phyloP scores from a whole-genome alignment of 1,284 basidiomycete genomes.

The Leccinum subspadiceum region DNA sequence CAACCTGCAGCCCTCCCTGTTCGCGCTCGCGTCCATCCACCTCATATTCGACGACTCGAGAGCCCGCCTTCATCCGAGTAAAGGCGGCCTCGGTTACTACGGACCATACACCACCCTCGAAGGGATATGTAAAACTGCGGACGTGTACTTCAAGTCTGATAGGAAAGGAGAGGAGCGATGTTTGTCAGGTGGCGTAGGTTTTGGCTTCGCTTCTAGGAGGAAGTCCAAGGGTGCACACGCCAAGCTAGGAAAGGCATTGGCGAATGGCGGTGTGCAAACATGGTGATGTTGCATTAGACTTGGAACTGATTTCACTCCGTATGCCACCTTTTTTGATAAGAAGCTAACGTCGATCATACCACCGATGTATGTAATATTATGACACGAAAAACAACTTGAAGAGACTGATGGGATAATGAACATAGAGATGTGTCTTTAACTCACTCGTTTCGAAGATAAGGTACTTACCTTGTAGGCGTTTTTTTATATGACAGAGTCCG shows the following conservation, averaged over 20 bases:
- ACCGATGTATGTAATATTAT: background rate
- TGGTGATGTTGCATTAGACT: constrained; percentile 21
- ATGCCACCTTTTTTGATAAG: background rate
- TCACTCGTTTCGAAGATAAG: background rate
- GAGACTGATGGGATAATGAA: background rate
- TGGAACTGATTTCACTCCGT: background rate
- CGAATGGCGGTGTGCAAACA: constrained; percentile 14
- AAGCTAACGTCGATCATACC: background rate
- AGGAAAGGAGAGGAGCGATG: constrained; percentile 35
- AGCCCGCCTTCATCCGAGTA: constrained; percentile 52
- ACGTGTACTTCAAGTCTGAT: constrained; percentile 46
- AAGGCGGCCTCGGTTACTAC: constrained; percentile 66
- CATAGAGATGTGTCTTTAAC: background rate
- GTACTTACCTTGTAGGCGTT: background rate
- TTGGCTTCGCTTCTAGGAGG: constrained; percentile 18
- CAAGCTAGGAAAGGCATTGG: constrained; percentile 12
- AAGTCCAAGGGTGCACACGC: background rate
- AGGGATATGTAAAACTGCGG: constrained; percentile 51
- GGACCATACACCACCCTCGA: constrained; percentile 58
- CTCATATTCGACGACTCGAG: constrained; percentile 70
- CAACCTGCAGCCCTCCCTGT: constrained; percentile 68
- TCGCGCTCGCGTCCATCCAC: constrained; percentile 60
- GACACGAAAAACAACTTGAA: background rate
- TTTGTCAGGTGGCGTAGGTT: constrained; percentile 30
- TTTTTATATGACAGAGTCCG: background rate